Base-by-base conservation (phyloP, 306 rosid genomes). In the Cucumis melo region DNA sequence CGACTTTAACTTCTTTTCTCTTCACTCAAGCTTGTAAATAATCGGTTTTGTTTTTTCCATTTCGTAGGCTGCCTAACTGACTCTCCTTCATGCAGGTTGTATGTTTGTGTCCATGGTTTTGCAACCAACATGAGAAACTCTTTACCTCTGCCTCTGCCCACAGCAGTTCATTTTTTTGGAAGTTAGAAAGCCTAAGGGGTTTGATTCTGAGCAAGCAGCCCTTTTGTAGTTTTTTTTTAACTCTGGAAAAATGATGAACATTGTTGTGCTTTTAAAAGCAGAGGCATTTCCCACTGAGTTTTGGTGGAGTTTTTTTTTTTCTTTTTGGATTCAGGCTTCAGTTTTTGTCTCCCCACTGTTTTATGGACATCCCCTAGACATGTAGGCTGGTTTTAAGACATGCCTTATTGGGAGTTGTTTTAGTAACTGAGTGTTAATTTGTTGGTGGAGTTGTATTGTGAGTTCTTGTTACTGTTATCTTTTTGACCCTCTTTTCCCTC, bases 1-100 rank as follows among this genome's bases (percentile, higher is more conserved):
- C 79, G 97, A 92, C 87, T 92, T 89, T 83, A 87, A 86, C 91
- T 89, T 87, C 29, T 92, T 89, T 83, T 65, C 84, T 61, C 66
- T 50, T 17, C 84, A 82, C 82, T 78, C 86, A n/a, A 39, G 80
- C 75, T 17, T 73, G 62, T 73, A 53, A 53, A 68, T 20, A 23
- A 73, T 32, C 29, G 51, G 76, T 6, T 51, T 46, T 46, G 11
- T 10, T 2, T 44, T 44, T 67, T 71, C 60, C 14, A n/a, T 70
- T 70, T 46, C 75, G 3, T 67, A 23, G 56, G 20, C 75, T 70
- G 57, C 9, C 59, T 71, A 14, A 71, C 58, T 71, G 41, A 71
- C 58, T 71, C 36, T 71, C 55, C 75, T 71, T 48, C 76, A 71
- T 66, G 8, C 73, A 66, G 73, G 76, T 27, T 71, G 42, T 46